Evolutionary conservation across 805 yeast species (phyloP).

Genomic region (Teunomyces stri): DNA sequence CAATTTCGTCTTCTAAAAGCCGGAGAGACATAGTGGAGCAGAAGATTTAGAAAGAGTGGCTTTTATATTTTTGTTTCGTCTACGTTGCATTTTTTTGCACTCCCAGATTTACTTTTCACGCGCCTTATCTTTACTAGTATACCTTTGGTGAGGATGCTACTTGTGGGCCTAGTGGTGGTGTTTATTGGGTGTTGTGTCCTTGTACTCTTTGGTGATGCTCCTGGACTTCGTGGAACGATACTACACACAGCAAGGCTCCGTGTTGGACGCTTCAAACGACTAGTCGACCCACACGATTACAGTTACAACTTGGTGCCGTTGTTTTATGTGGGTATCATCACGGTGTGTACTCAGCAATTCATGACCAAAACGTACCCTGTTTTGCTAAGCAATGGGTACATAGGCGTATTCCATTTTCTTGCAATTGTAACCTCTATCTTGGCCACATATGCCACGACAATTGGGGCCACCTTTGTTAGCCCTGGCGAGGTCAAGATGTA

Average conservation of each 20-base stretch:
- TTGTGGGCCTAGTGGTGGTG: conserved; percentile 4
- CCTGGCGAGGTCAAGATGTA: conserved; percentile 38
- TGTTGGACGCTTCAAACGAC: conserved; percentile 8
- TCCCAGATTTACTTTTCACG: background rate
- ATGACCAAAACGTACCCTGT: conserved; percentile 26
- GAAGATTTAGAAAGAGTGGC: background rate
- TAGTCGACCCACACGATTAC: conserved; percentile 19
- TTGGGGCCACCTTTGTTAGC: conserved; percentile 37
- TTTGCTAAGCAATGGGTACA: background rate
- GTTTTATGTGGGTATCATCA: conserved; percentile 37
- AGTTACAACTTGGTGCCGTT: conserved; percentile 46
- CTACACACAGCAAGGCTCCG: conserved; percentile 23
- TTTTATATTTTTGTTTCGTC: background rate
- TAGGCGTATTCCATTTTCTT: conserved; percentile 9
- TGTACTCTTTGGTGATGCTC: conserved; percentile 50
- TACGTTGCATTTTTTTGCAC: background rate
- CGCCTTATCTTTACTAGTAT: background rate
- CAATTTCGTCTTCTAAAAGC: conserved; percentile 24
- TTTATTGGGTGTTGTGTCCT: conserved; percentile 21
- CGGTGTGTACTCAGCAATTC: conserved; percentile 31
- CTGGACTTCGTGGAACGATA: conserved; percentile 34
- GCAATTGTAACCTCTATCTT: conserved; percentile 31
- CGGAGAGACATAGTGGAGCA: background rate
- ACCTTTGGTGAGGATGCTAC: background rate
- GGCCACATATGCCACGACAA: conserved; percentile 33